Base-by-base conservation (phyloP, 2,329 filamentous ascomycete species). In the Trichothecium sympodiale region DNA sequence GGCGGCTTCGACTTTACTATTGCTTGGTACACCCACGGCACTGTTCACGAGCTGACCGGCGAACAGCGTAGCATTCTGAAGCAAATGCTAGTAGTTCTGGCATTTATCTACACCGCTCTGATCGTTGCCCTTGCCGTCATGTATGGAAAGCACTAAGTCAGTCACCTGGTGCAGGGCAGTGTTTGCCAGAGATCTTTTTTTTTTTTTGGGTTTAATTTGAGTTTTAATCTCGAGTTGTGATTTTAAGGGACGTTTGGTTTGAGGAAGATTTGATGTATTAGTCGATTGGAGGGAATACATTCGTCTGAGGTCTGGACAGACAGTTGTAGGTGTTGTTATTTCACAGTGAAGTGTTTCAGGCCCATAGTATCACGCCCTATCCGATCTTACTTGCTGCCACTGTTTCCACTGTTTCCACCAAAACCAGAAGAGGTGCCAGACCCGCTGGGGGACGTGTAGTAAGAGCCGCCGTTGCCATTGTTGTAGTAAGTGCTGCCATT, bases 401-500 rank as follows among this genome's bases (percentile, higher is more conserved):
- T 45, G 38, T 44, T 46, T 25, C 32, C 27, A 16, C 36, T 29
- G 38, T 31, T 37, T n/a, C 40, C 27, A 8, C 18, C n/a, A 18
- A n/a, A n/a, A n/a, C n/a, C n/a, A n/a, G 20, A 25, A 25, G 20
- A 25, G 10, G 20, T 25, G 10, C 6, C 20, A 10, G 6, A 10
- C 10, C 67, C 70, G 38, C 61, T 59, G 6, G 78, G 57, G 8
- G 74, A 46, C 14, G 72, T 83, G 57, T 83, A 84, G 14, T 57
- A 74, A 17, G 73, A 69, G 33, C 56, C 49, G 5, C 78, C 78
- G 9, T 53, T 51, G 31, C 77, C 76, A 44, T 65, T 55, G 56
- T 81, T 80, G 65, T 82, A 60, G 60, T 84, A 84, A 28, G 72
- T 79, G 49, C 72, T 80, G 12, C 77, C 76, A 43, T 80, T 69